phyloP scores from a whole-genome alignment of 2,329 filamentous ascomycete genomes.

The Xylariales sp. region DNA sequence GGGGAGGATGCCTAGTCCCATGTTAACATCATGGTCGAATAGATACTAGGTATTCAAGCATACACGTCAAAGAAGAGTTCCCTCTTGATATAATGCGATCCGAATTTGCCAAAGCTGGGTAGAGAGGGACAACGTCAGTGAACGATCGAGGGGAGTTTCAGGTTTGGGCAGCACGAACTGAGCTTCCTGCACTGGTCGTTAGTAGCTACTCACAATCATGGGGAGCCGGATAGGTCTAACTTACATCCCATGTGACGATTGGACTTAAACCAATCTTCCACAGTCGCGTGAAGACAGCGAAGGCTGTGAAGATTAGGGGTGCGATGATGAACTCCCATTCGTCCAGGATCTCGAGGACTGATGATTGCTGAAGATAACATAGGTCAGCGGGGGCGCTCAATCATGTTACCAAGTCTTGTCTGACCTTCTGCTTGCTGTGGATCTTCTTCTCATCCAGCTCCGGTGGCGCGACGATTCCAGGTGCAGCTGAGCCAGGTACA shows the following conservation, averaged over 20 bases:
- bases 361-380: conserved; percentile 37
- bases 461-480: conserved; percentile 29
- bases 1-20: conserved; percentile 60
- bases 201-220: neutral
- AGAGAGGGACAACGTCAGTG: conserved; percentile 20
- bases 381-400: too few species aligned
- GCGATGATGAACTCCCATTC: conserved; percentile 60
- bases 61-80: conserved; percentile 93
- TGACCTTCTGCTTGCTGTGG: conserved; percentile 48
- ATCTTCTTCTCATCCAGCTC: conserved; percentile 59
- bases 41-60: conserved; percentile 9
- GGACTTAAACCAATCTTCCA: conserved; percentile 66
- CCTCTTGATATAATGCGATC: conserved; percentile 96
- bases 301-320: conserved; percentile 54
- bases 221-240: conserved; percentile 10
- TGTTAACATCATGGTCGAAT: conserved; percentile 14
- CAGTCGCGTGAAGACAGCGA: conserved; percentile 62
- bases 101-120: conserved; percentile 86
- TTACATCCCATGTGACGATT: conserved; percentile 61
- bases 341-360: conserved; percentile 57
- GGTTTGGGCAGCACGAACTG: conserved; percentile 42
- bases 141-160: conserved; percentile 12
- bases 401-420: too few species aligned
- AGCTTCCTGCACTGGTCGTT: conserved; percentile 39
- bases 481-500: conserved; percentile 38